Conservation (phyloP, 208 protist genomes). For the Herpetomonas samuelpessoai region DNA sequence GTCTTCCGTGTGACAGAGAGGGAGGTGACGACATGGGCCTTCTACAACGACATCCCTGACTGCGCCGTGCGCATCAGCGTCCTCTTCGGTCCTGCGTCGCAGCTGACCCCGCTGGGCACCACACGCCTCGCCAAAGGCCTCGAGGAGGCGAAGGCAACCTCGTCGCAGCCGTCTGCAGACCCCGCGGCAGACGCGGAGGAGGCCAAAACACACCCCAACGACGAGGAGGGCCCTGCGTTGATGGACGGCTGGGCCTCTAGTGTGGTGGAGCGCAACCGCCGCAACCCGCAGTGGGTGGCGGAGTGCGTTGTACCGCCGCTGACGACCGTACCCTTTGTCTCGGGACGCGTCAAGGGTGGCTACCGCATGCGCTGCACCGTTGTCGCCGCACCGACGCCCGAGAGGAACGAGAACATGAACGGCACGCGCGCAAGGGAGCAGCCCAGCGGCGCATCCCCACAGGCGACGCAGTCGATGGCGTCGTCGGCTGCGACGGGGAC, state of each 20-base stretch:
- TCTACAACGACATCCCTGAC: slow-evolving; percentile 57
- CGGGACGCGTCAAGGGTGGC: slow-evolving; percentile 16
- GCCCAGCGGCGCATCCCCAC: too few relatives aligned
- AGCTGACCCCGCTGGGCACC: slow-evolving; percentile 36
- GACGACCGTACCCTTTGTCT: slow-evolving; percentile 14
- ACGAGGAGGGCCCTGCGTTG: not conserved
- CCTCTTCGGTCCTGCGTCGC: slow-evolving; percentile 44
- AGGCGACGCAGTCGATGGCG: too few relatives aligned
- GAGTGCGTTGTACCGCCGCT: slow-evolving; percentile 17
- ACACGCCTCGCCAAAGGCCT: slow-evolving; percentile 19
- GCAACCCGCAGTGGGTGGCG: slow-evolving; percentile 11
- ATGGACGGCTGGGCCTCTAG: not conserved
- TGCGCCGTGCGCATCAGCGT: slow-evolving; percentile 48
- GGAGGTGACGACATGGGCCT: slow-evolving; percentile 33
- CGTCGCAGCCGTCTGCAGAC: slow-evolving; percentile 3
- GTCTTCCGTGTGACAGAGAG: slow-evolving; percentile 40
- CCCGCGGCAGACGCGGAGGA: not conserved
- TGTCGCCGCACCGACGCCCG: slow-evolving; percentile 2
- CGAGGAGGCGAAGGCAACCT: slow-evolving; percentile 13
- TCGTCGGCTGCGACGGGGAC: too few relatives aligned
- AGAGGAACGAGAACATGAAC: too few relatives aligned
- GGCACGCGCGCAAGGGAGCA: too few relatives aligned
- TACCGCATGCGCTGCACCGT: slow-evolving; percentile 25
- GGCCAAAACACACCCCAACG: too few relatives aligned
- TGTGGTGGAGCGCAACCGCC: not conserved